A percentile compares a stretch with the other conserved stretches of the same genome.
These are phyloP conservation scores for Aspergillus sclerotialis DNA, from an alignment of 2,329 filamentous ascomycete genomes.

Conservation along the genomic window DNA sequence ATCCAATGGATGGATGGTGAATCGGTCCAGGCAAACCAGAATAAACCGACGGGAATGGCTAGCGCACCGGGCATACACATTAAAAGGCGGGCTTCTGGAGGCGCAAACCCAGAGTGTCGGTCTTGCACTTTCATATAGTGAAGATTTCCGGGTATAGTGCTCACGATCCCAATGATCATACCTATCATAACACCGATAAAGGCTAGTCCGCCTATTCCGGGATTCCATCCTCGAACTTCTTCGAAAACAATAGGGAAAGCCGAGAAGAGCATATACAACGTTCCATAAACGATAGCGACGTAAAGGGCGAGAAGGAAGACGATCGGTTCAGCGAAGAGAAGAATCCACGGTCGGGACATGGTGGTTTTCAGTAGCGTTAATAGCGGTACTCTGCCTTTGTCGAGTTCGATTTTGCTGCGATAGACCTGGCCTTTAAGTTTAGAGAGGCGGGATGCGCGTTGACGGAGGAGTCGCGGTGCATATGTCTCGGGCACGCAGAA, in stretches of 20 bases:
- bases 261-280: conserved; percentile 41
- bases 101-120: conserved; percentile 20
- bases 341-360: conserved; percentile 38
- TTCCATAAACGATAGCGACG: conserved; percentile 19
- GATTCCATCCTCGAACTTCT: conserved; percentile 36
- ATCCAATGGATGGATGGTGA: conserved; percentile 36
- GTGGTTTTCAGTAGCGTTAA: conserved; percentile 36
- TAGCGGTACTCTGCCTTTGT: conserved; percentile 34
- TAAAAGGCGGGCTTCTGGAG: conserved; percentile 51
- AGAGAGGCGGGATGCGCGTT: conserved; percentile 34
- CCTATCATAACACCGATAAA: conserved; percentile 41
- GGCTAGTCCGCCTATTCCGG: conserved; percentile 40
- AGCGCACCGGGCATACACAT: conserved; percentile 43
- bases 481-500: conserved; percentile 30
- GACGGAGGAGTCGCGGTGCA: conserved; percentile 42
- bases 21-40: conserved; percentile 56
- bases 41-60: conserved; percentile 48
- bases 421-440: conserved; percentile 24
- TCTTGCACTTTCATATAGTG: conserved; percentile 20
- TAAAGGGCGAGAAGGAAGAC: conserved; percentile 14
- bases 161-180: conserved; percentile 29
- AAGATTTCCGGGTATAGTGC: conserved; percentile 30
- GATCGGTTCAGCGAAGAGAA: conserved; percentile 22
- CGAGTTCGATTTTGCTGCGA: conserved; percentile 26
- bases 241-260: conserved; percentile 42